phyloP scores from a whole-genome alignment of 495 filamentous ascomycete genomes.

The Xylaria flabelliformis region DNA sequence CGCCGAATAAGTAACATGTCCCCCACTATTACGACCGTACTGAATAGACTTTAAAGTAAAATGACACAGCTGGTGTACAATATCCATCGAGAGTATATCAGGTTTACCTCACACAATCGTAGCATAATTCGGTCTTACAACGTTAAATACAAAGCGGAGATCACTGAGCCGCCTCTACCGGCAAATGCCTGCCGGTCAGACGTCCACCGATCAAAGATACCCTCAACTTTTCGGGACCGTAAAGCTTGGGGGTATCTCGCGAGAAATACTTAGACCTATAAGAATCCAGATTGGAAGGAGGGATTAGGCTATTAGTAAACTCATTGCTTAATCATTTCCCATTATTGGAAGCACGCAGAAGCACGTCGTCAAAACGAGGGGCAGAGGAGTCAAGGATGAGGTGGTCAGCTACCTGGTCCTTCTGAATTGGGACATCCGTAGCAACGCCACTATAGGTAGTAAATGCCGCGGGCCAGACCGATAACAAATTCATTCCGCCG shows the following conservation, averaged over 20 bases:
- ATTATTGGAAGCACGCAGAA: background rate
- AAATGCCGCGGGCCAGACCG: background rate
- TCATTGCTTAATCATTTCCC: background rate
- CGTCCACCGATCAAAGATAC: background rate
- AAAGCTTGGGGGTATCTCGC: background rate
- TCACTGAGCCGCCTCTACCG: background rate
- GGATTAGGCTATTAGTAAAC: background rate
- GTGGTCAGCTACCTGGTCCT: background rate
- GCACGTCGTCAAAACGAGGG: background rate
- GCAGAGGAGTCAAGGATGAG: background rate
- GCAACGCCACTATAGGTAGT: background rate
- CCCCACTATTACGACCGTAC: background rate
- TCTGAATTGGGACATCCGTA: background rate
- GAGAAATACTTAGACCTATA: background rate
- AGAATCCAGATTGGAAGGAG: background rate
- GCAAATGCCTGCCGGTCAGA: background rate
- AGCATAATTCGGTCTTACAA: background rate
- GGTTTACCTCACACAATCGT: background rate
- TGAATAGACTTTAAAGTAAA: background rate
- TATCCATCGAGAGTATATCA: background rate
- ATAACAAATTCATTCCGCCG: background rate
- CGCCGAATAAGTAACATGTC: background rate
- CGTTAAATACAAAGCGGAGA: background rate
- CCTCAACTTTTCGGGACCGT: background rate
- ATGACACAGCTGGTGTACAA: background rate